phyloP scores from a whole-genome alignment of 2,329 filamentous ascomycete species.

The Nectriaceae sp. region DNA sequence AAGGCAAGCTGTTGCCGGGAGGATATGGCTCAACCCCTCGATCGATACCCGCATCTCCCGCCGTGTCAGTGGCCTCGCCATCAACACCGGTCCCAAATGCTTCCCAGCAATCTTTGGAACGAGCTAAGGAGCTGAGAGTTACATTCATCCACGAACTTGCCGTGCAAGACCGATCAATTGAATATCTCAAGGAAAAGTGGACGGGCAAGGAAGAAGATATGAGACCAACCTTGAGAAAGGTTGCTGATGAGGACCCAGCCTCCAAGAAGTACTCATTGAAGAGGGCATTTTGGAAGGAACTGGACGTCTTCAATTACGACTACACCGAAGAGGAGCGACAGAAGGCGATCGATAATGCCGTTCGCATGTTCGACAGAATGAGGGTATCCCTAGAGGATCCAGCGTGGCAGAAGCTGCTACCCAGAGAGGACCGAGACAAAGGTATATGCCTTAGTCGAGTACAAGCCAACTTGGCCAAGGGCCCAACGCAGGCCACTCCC shows the following conservation, averaged over 20 bases:
- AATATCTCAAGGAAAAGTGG: conserved; percentile 53
- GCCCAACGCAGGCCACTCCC: conserved; percentile 46
- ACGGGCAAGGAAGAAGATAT: conserved; percentile 56
- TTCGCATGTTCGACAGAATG: conserved; percentile 60
- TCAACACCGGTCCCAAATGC: conserved; percentile 51
- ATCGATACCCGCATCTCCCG: conserved; percentile 56
- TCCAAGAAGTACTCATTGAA: conserved; percentile 57
- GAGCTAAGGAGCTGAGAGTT: conserved; percentile 54
- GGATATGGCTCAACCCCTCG: conserved; percentile 39
- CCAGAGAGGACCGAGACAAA: conserved; percentile 56
- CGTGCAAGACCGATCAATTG: conserved; percentile 51
- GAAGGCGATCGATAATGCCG: conserved; percentile 61
- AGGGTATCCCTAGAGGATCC: conserved; percentile 56
- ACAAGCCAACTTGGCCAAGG: conserved; percentile 59
- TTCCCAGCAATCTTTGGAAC: conserved; percentile 53
- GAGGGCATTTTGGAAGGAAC: conserved; percentile 62
- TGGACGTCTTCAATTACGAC: conserved; percentile 64
- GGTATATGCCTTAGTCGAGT: conserved; percentile 64
- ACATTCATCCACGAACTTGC: conserved; percentile 64
- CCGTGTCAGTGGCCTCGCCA: conserved; percentile 56
- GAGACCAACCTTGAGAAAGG: conserved; percentile 56
- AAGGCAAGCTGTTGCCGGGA: conserved; percentile 45
- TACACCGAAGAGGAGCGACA: conserved; percentile 60
- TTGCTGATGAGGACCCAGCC: conserved; percentile 52
- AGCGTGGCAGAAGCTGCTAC: conserved; percentile 63